These are phyloP conservation scores for Trichoderma harzianum DNA, from an alignment of 2,329 filamentous ascomycete species.

Conservation along the genomic window DNA sequence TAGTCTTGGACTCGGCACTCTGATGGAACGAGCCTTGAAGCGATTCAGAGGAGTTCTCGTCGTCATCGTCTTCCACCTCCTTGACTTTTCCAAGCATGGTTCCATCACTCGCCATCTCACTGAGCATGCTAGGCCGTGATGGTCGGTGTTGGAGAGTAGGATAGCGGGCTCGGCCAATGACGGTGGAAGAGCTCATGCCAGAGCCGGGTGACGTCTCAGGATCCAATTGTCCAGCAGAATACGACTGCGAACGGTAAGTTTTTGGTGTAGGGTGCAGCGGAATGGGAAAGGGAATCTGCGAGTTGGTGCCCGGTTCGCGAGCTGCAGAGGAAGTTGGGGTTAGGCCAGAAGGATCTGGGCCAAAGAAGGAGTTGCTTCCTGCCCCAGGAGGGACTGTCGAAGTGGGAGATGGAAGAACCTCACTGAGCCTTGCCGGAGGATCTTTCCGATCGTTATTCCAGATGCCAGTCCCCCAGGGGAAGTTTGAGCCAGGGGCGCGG, in stretches of 20 bases:
- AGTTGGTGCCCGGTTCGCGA: conserved; percentile 52
- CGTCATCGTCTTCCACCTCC: conserved; percentile 66
- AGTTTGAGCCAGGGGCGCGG: conserved; percentile 50
- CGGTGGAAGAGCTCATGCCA: conserved; percentile 45
- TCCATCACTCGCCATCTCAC: conserved; percentile 65
- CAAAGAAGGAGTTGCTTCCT: conserved; percentile 46
- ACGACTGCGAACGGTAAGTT: conserved; percentile 91
- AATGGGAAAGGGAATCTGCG: conserved; percentile 80
- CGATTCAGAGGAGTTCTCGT: conserved; percentile 53
- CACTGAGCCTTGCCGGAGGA: conserved; percentile 67
- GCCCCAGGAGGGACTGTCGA: conserved; percentile 52
- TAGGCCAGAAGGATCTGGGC: conserved; percentile 39
- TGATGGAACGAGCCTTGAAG: conserved; percentile 50
- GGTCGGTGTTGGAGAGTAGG: conserved; percentile 75
- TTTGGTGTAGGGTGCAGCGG: conserved; percentile 88
- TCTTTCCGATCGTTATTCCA: conserved; percentile 81
- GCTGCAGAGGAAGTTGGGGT: conserved; percentile 50
- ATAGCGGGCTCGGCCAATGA: conserved; percentile 55
- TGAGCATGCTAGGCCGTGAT: conserved; percentile 73
- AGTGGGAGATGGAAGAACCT: conserved; percentile 73
- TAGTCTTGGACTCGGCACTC: conserved; percentile 57
- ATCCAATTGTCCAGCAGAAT: conserved; percentile 89
- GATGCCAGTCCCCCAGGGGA: conserved; percentile 76
- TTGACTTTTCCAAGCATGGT: conserved; percentile 65
- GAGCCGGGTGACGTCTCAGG: conserved; percentile 50